phyloP scores from a whole-genome alignment of 495 filamentous ascomycete genomes.

The Xylaria venustula region DNA sequence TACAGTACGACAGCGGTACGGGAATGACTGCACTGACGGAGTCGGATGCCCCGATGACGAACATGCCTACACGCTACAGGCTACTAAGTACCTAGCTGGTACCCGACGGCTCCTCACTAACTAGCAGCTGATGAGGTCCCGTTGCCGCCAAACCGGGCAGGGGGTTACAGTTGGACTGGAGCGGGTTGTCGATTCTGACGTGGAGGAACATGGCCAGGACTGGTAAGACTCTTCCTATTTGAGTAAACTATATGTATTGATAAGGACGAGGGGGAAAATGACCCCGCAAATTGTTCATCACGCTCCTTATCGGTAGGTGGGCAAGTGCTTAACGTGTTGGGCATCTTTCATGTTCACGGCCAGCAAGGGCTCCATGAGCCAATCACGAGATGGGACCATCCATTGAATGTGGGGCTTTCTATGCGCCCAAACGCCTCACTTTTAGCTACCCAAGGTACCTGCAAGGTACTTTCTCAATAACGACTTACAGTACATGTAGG shows the following conservation, averaged over 20 bases:
- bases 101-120: background rate
- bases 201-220: background rate
- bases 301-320: background rate
- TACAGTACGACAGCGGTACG: background rate
- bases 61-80: background rate
- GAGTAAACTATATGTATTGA: no score
- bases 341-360: no score
- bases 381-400: no score
- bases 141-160: background rate
- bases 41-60: constrained; percentile 16
- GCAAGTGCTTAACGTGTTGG: background rate
- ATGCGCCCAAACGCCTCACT: no score
- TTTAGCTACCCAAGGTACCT: no score
- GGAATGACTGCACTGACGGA: constrained; percentile 5
- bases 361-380: no score
- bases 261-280: background rate
- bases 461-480: no score
- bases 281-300: background rate
- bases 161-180: background rate
- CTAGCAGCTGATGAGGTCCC: constrained; percentile 8
- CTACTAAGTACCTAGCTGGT: background rate
- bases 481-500: no score
- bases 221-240: background rate
- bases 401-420: no score
- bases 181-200: constrained; percentile 1